Evolutionary conservation across 768 basidiomycete genomes (phyloP), one percentile per base, ranked within the genome.

Genomic region (Suillus lakei): DNA sequence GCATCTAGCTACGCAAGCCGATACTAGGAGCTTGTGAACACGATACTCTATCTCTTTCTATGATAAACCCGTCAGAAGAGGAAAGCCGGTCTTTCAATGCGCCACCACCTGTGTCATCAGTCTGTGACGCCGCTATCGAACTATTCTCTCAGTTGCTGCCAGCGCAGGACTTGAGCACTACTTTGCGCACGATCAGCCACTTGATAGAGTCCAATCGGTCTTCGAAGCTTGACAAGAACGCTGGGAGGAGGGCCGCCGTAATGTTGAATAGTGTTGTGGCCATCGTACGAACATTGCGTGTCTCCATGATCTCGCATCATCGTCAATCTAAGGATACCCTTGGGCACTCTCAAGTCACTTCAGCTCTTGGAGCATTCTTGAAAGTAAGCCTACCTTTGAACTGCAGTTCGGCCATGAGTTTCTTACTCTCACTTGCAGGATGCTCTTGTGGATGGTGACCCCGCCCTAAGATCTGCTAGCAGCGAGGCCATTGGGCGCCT

Each of bases 401-500:
- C 21, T 59, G 63, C 44, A 46, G 15, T 61, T 70, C 4, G 8
- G 10, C 18, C 12, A 28, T n/a, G 39, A 65, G 50, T 41, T 62
- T 66, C 64, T 44, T 67, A 58, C 70, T 43, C 6, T 62, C 60
- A 43, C 26, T 60, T 44, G 30, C 70, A 95, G 90, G 92, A 93
- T 61, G 87, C 90, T 0, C 81, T 99, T 15, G 80, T 94, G 5
- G 93, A 98, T 70, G 86, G 91, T 0, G 96, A 96, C 72, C 77
- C 86, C 3, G 84, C 90, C 26, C 78, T 98, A 21, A 88, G 96
- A 1, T 85, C 85, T 21, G 88, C 91, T 0, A 89, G 91, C 43
- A 96, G 95, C 68, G 95, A 98, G 76, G 88, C 92, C 0, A 88
- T 99, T 66, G 98, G 97, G 18, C 88, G 93, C 18, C 79, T 99